Evolutionary conservation across 2,329 filamentous ascomycete genomes (phyloP), one percentile per base, ranked within the genome.

Genomic region (Trichophyton schoenleinii): DNA sequence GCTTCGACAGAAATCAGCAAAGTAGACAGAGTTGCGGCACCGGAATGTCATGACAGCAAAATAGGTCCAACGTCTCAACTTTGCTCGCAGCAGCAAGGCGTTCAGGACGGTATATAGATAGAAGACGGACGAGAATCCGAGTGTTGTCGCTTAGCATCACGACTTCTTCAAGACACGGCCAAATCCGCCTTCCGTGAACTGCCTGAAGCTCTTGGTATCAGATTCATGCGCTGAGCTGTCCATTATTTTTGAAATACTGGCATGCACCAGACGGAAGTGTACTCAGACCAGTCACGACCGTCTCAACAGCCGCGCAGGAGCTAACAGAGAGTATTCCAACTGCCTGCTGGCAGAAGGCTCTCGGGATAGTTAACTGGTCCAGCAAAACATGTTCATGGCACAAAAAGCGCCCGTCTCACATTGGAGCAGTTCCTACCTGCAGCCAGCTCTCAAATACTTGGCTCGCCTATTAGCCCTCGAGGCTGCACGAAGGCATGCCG

Each of bases 191-290:
- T 44, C 41, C 15, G 41, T 15, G 15, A 44, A 15, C 15, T 42
- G 13, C 0, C 1, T 44, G 41, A 44, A 44, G 41, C 41, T 44
- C n/a, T 44, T n/a, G 41, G n/a, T 44, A 44, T 44, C 41, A 18
- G 41, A 6, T 44, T 44, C 41, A 44, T 44, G 41, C 58, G 25
- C 25, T 28, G 25, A 5, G 4, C 25, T 28, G 25, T 28, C 25
- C 22, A 22, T 22, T 28, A 28, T 28, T 28, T 6, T 6, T 6
- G 20, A 38, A 1, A 31, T 5, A 61, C 59, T 57, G 15, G 58
- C 61, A 62, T 20, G 49, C 61, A 62, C 7, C 58, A 20, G 3
- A 58, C 61, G 11, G 61, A 60, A 7, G 42, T 62, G 28, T 62
- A 60, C 28, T 60, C 42, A 41, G 25, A 49, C 9, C 25, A 28